A percentile compares a stretch with the other conserved stretches of the same genome.
Conservation (phyloP, 805 yeast genomes). For the Spathaspora gorwiae region DNA sequence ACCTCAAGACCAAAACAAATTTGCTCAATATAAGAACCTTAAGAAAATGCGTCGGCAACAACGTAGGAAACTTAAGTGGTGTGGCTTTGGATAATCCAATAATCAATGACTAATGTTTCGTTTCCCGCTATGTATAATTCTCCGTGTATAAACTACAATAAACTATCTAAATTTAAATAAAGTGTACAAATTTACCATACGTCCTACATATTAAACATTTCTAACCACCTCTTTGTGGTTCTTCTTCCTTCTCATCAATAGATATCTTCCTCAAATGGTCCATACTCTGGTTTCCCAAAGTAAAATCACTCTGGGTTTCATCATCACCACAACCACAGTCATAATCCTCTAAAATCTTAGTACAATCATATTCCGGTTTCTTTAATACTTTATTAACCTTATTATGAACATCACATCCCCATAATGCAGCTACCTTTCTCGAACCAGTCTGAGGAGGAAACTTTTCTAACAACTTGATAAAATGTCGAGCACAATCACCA, state of each 20-base stretch:
- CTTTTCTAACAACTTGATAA: slow-evolving; percentile 59
- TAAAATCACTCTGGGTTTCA: slow-evolving; percentile 47
- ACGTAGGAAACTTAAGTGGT: slow-evolving; percentile 18
- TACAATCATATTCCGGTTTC: slow-evolving; percentile 78
- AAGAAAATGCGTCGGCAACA: slow-evolving; percentile 4
- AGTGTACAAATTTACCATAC: no score
- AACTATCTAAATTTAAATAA: not conserved
- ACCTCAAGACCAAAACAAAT: slow-evolving; percentile 32
- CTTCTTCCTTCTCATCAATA: slow-evolving; percentile 43
- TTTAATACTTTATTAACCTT: slow-evolving; percentile 70
- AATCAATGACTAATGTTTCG: not conserved
- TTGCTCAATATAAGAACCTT: slow-evolving; percentile 19
- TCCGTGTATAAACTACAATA: not conserved
- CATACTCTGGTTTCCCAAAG: slow-evolving; percentile 29
- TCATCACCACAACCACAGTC: slow-evolving; percentile 94
- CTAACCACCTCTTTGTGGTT: slow-evolving; percentile 41
- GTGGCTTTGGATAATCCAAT: slow-evolving; percentile 20
- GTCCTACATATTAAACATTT: not conserved
- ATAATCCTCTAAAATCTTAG: slow-evolving; percentile 79
- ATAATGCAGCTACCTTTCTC: slow-evolving; percentile 77
- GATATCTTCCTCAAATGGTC: slow-evolving; percentile 44
- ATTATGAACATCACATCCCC: slow-evolving; percentile 96
- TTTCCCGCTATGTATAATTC: not conserved
- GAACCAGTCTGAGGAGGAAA: slow-evolving; percentile 82
- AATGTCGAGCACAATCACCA: slow-evolving; percentile 95